Percentiles rank a stretch among this genome's conserved stretches.
phyloP scores from a whole-genome alignment of 1,139 yeast genomes.

The Eremothecium gossypii region DNA sequence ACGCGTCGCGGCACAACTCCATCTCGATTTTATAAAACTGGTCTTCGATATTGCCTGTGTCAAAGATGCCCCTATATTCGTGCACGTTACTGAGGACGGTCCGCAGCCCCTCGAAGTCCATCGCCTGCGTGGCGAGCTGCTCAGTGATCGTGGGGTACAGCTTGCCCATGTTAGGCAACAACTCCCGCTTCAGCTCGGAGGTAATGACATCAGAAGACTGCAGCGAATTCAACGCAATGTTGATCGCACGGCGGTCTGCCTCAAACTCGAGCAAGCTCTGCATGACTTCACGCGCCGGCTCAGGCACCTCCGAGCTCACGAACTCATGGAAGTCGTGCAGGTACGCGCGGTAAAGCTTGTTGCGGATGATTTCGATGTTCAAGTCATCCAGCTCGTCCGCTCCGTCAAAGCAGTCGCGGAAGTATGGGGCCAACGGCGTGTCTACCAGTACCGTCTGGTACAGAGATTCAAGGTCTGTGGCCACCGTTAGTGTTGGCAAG shows the following conservation, averaged over 20 bases:
- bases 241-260: slow-evolving; percentile 91
- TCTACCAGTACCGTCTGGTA: slow-evolving; percentile 93
- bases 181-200: slow-evolving; percentile 61
- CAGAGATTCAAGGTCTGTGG: slow-evolving; percentile 86
- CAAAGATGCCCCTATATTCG: slow-evolving; percentile 69
- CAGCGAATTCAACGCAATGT: slow-evolving; percentile 82
- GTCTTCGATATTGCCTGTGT: slow-evolving; percentile 70
- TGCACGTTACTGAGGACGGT: slow-evolving; percentile 62
- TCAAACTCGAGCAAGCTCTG: slow-evolving; percentile 68
- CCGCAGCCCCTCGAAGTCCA: slow-evolving; percentile 80
- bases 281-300: slow-evolving; percentile 82
- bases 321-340: slow-evolving; percentile 77
- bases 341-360: slow-evolving; percentile 84
- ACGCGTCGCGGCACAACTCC: slow-evolving; percentile 85
- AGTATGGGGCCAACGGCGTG: slow-evolving; percentile 95
- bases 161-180: slow-evolving; percentile 75
- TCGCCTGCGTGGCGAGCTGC: slow-evolving; percentile 57
- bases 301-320: slow-evolving; percentile 47
- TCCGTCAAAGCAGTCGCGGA: slow-evolving; percentile 72
- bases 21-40: slow-evolving; percentile 88
- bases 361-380: slow-evolving; percentile 90
- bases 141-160: slow-evolving; percentile 69
- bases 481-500: slow-evolving; percentile 86
- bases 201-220: slow-evolving; percentile 34
- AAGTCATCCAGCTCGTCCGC: slow-evolving; percentile 92